phyloP scores from a whole-genome alignment of 2,329 filamentous ascomycete genomes.

The Aspergillus oerlinghausenensis region DNA sequence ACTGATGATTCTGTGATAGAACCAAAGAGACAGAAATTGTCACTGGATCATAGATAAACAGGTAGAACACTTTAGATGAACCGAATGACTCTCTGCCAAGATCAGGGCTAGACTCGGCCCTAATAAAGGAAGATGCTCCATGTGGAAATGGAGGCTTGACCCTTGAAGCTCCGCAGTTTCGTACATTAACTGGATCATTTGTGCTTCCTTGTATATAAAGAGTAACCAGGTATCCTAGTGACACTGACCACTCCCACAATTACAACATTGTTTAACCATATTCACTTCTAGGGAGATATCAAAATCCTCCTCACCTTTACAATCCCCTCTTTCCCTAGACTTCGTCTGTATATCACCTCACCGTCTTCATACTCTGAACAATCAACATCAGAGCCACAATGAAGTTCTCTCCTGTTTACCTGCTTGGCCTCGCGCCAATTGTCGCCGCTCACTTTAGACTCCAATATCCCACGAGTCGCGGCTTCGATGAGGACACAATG shows the following conservation, averaged over 20 bases:
- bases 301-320: background rate
- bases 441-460: slow-evolving; percentile 54
- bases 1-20: background rate
- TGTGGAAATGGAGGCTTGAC: background rate
- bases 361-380: background rate
- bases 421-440: slow-evolving; percentile 41
- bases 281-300: background rate
- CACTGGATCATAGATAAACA: too few species aligned
- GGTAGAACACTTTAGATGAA: background rate
- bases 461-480: slow-evolving; percentile 49
- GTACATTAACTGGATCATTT: background rate
- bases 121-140: background rate
- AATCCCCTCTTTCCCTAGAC: background rate
- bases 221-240: background rate
- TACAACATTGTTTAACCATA: background rate
- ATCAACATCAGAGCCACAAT: slow-evolving; percentile 13
- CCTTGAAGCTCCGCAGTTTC: background rate
- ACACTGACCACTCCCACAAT: background rate
- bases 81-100: background rate
- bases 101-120: background rate
- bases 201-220: background rate
- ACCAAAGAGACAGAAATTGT: background rate
- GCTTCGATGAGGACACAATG: slow-evolving; percentile 46
- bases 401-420: slow-evolving; percentile 31
- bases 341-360: background rate